Evolutionary conservation across 1,139 yeast species (phyloP).

Genomic region (Hyphopichia khmerensis): DNA sequence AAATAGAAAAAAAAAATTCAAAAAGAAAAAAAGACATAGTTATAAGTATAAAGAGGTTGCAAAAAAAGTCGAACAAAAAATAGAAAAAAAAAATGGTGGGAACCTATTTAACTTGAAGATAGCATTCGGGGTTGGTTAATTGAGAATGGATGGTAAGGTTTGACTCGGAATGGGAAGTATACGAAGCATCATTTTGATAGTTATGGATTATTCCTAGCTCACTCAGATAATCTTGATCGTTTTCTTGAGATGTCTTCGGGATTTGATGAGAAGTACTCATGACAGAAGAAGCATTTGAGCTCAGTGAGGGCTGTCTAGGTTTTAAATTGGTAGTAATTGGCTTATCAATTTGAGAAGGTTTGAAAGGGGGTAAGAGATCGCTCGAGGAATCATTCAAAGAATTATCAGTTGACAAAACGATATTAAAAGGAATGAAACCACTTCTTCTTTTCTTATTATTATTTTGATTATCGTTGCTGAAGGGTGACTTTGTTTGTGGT

Average conservation of each 20-base stretch:
- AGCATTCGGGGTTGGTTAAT: constrained; percentile 19
- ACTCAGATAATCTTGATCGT: neutral
- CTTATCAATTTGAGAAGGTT: constrained; percentile 3
- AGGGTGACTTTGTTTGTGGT: neutral
- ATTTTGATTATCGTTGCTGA: too few relatives aligned
- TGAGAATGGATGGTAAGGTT: constrained; percentile 7
- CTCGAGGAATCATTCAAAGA: neutral
- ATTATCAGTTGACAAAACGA: constrained; percentile 3
- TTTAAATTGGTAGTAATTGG: neutral
- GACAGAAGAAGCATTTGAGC: constrained; percentile 19
- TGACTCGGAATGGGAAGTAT: constrained; percentile 3
- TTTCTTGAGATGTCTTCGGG: neutral
- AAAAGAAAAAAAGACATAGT: too few relatives aligned
- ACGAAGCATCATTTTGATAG: neutral
- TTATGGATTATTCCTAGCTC: neutral
- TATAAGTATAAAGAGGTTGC: too few relatives aligned
- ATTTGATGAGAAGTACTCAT: constrained; percentile 17
- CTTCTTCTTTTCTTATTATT: constrained; percentile 4
- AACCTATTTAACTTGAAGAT: neutral
- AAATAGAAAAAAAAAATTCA: too few relatives aligned
- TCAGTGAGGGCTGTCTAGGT: neutral
- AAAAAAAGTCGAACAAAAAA: too few relatives aligned
- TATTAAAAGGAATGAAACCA: constrained; percentile 9
- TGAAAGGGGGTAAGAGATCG: constrained; percentile 4
- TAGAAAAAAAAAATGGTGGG: too few relatives aligned